These are phyloP conservation scores for Candida michaelii DNA, from an alignment of 805 yeast genomes.

Conservation along the genomic window DNA sequence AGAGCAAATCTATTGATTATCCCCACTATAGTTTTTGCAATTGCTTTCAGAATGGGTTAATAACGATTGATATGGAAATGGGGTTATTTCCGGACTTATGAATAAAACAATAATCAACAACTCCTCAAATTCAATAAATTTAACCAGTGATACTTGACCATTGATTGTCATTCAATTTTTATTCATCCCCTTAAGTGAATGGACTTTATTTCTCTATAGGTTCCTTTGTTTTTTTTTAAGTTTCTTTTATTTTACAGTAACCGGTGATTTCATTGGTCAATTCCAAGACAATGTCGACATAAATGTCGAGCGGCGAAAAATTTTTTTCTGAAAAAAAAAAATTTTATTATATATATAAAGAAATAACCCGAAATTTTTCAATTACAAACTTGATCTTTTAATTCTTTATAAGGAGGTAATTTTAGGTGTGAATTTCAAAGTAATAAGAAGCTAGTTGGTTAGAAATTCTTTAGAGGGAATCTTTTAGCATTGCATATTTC, in stretches of 20 bases:
- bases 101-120: background rate
- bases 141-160: constrained; percentile 5
- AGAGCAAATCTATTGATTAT: background rate
- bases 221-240: constrained; percentile 2
- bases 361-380: background rate
- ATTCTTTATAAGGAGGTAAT: background rate
- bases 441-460: too few species aligned
- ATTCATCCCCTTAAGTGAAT: background rate
- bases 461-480: too few species aligned
- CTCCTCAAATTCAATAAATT: background rate
- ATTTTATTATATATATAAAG: constrained; percentile 4
- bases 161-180: background rate
- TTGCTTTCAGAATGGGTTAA: background rate
- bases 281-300: constrained; percentile 2
- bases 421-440: background rate
- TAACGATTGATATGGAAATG: background rate
- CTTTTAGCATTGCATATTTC: constrained; percentile 5
- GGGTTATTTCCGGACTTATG: background rate
- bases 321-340: constrained; percentile 8
- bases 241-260: constrained; percentile 7
- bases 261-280: constrained; percentile 1
- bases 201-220: constrained; percentile 1
- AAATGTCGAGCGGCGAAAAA: constrained; percentile 12
- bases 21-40: background rate
- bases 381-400: background rate